Evolutionary conservation across 140 eudicot genomes (phyloP).

Genomic region (Anethum foeniculum): DNA sequence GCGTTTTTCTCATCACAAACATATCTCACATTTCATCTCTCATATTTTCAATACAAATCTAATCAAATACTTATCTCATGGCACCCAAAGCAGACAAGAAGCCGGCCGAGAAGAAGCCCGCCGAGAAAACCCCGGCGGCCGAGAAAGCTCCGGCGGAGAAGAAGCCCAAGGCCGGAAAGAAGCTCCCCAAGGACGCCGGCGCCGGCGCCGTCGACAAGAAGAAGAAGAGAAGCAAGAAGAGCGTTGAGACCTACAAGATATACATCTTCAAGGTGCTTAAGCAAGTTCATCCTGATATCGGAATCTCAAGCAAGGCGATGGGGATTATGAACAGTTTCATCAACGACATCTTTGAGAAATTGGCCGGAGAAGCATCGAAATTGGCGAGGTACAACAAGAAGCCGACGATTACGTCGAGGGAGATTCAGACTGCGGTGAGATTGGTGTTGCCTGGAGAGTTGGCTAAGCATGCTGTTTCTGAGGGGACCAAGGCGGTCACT

Average conservation of each 20-base stretch:
- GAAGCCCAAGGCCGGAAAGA: slow-evolving; percentile 49
- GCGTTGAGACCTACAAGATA: slow-evolving; percentile 36
- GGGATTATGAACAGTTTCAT: slow-evolving; percentile 40
- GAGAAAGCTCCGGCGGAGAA: slow-evolving; percentile 35
- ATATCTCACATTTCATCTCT: neutral
- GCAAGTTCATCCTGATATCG: slow-evolving; percentile 42
- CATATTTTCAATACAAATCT: neutral
- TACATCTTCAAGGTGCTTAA: slow-evolving; percentile 40
- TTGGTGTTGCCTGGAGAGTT: slow-evolving; percentile 43
- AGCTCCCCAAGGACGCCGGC: slow-evolving; percentile 45
- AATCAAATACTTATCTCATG: slow-evolving; percentile 7
- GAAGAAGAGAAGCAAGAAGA: slow-evolving; percentile 44
- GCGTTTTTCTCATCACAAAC: neutral
- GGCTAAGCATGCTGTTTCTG: slow-evolving; percentile 43
- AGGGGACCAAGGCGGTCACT: slow-evolving; percentile 36
- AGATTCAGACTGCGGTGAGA: slow-evolving; percentile 41
- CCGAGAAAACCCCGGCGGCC: slow-evolving; percentile 22
- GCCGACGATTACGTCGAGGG: slow-evolving; percentile 37
- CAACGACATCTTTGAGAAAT: slow-evolving; percentile 39
- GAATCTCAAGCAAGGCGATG: slow-evolving; percentile 42
- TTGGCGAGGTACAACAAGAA: slow-evolving; percentile 52
- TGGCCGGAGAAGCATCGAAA: slow-evolving; percentile 34
- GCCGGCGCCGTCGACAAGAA: slow-evolving; percentile 32
- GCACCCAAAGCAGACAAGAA: slow-evolving; percentile 49
- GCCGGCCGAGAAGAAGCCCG: slow-evolving; percentile 32